Percentiles rank a stretch among this genome's conserved stretches.
Conservation (phyloP, 768 basidiomycete genomes). For the Boletus barrowsii region DNA sequence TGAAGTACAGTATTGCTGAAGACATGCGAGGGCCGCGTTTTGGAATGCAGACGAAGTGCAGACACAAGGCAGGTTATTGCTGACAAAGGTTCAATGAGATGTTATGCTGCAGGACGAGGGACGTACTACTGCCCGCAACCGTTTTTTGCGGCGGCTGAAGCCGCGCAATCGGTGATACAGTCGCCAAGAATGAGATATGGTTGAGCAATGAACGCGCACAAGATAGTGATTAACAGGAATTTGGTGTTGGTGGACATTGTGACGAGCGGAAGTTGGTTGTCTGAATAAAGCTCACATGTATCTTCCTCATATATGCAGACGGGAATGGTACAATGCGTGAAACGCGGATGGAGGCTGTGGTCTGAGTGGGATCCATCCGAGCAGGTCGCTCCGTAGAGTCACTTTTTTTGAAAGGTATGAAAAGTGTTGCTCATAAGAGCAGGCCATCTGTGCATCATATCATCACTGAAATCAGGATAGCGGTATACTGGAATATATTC, state of each 20-base stretch:
- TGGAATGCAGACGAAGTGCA: slow-evolving; percentile 42
- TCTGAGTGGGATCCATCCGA: too few species aligned
- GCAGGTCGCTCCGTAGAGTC: too few species aligned
- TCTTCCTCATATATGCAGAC: too few species aligned
- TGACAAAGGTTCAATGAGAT: slow-evolving; percentile 8
- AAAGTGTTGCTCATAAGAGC: too few species aligned
- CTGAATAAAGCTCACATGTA: too few species aligned
- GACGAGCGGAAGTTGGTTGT: neutral
- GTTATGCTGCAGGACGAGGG: neutral
- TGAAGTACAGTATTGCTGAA: slow-evolving; percentile 33
- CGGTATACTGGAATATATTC: too few species aligned
- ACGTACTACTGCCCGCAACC: slow-evolving; percentile 18
- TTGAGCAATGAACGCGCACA: slow-evolving; percentile 25
- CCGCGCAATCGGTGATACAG: slow-evolving; percentile 15
- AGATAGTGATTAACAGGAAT: slow-evolving; percentile 12
- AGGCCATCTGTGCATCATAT: too few species aligned
- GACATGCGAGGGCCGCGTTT: slow-evolving; percentile 29
- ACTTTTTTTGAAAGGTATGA: too few species aligned
- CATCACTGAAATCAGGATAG: too few species aligned
- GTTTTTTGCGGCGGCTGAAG: neutral
- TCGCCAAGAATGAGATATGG: neutral
- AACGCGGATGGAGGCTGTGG: too few species aligned
- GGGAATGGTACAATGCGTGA: too few species aligned
- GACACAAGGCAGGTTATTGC: slow-evolving; percentile 37
- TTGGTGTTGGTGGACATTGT: slow-evolving; percentile 21